A percentile compares a stretch with the other conserved stretches of the same genome.
Evolutionary conservation across 306 rosid species (phyloP).

Genomic region (Cicer judaicum): DNA sequence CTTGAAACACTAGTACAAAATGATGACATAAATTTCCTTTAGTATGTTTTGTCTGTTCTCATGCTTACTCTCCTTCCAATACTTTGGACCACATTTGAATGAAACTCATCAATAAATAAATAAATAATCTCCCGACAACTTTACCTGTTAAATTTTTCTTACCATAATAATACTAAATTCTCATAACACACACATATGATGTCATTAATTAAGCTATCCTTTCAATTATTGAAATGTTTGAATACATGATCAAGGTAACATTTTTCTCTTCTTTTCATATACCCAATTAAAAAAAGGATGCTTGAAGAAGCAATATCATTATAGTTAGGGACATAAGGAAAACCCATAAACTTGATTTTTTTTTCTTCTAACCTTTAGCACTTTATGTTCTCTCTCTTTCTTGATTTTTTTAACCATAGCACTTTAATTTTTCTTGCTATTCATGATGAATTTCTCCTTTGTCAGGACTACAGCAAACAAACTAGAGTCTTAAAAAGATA

Average conservation of each 20-base stretch:
- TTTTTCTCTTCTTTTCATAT: conserved; percentile 49
- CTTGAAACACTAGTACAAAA: conserved; percentile 49
- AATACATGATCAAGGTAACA: conserved; percentile 34
- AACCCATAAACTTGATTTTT: conserved; percentile 10
- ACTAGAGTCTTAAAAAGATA: conserved; percentile 5
- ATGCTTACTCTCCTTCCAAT: conserved; percentile 43
- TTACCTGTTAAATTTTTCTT: conserved; percentile 43
- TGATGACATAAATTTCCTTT: conserved; percentile 59
- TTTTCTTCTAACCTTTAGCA: conserved; percentile 8
- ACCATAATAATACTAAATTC: conserved; percentile 50
- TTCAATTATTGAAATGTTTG: conserved; percentile 45
- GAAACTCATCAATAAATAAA: conserved; percentile 42
- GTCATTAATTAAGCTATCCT: conserved; percentile 45
- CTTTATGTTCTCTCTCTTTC: conserved; percentile 25
- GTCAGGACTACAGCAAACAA: conserved; percentile 45
- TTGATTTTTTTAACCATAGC: too few relatives aligned
- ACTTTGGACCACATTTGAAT: conserved; percentile 70
- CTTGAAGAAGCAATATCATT: conserved; percentile 38
- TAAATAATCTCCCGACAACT: conserved; percentile 62
- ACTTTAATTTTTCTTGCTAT: background rate
- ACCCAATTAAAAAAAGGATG: conserved; percentile 24
- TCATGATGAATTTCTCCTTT: conserved; percentile 35
- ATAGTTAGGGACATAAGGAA: conserved; percentile 38
- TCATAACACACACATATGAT: conserved; percentile 42
- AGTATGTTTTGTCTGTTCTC: conserved; percentile 60